phyloP scores from a whole-genome alignment of 1,284 basidiomycete species.

The Puccinia triticina region DNA sequence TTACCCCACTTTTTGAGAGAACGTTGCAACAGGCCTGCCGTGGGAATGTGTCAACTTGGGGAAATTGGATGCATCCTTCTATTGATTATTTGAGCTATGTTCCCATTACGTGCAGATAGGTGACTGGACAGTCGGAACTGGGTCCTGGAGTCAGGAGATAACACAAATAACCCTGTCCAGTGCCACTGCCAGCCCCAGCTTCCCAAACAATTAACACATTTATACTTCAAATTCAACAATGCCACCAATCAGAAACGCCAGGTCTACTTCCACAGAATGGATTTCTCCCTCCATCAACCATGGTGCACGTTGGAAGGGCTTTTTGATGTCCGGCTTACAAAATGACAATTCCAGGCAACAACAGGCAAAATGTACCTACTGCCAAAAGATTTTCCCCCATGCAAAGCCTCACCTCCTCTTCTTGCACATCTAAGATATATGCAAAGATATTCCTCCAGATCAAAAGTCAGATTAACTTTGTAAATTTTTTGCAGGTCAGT shows the following conservation, averaged over 20 bases:
- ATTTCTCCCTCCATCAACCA: not conserved
- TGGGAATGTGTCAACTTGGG: not conserved
- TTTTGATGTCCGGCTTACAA: constrained; percentile 9
- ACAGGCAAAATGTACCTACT: constrained; percentile 13
- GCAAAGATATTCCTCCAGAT: not conserved
- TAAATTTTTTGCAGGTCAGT: not conserved
- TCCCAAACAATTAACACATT: not conserved
- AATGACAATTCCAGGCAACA: constrained; percentile 16
- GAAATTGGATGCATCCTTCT: not conserved
- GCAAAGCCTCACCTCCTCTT: constrained; percentile 8
- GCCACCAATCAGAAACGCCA: not conserved
- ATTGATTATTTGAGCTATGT: not conserved
- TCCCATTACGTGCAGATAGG: no score
- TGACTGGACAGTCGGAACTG: not conserved
- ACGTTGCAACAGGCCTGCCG: no score
- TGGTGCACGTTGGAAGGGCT: constrained; percentile 22
- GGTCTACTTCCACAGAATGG: not conserved
- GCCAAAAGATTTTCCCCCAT: not conserved
- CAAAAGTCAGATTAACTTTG: not conserved
- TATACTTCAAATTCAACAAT: not conserved
- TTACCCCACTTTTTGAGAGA: not conserved
- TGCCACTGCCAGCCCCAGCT: no score
- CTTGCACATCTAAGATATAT: not conserved
- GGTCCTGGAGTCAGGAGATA: not conserved
- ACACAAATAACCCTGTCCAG: no score